phyloP scores from a whole-genome alignment of 306 rosid genomes.

The Sophora flavescens region DNA sequence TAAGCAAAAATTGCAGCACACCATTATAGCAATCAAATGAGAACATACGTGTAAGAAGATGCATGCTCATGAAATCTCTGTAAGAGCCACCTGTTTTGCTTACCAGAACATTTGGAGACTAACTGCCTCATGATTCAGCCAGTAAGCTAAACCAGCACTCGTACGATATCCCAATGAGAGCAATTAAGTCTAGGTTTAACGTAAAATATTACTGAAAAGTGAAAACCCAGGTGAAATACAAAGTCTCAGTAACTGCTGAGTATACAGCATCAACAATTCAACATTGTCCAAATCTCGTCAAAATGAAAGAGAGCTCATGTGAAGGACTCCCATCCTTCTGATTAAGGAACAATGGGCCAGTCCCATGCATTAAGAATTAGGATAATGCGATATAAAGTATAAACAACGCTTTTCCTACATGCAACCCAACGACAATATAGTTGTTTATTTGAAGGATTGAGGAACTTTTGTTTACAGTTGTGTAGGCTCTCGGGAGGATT shows the following conservation, averaged over 20 bases:
- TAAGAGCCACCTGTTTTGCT: neutral
- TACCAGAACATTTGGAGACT: neutral
- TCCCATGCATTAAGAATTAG: slow-evolving; percentile 1
- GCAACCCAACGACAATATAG: too few species aligned
- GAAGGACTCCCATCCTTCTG: slow-evolving; percentile 9
- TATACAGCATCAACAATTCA: neutral
- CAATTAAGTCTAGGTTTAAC: slow-evolving; percentile 2
- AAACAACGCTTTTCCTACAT: neutral
- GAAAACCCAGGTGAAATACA: slow-evolving; percentile 1
- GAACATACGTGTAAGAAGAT: slow-evolving; percentile 4
- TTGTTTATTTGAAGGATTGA: too few species aligned
- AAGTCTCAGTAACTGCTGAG: neutral
- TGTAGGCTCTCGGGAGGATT: neutral
- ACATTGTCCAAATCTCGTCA: neutral
- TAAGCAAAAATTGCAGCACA: neutral
- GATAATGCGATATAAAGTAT: slow-evolving; percentile 5
- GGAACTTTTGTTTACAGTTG: neutral
- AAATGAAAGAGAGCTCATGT: slow-evolving; percentile 7
- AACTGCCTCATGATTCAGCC: neutral
- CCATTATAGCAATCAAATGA: neutral
- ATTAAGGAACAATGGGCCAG: neutral
- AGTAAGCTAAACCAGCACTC: neutral
- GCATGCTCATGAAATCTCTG: slow-evolving; percentile 28
- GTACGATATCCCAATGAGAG: neutral
- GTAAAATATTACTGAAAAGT: neutral